Base-by-base conservation (phyloP, 257 asterid genomes). In the Ocimum tenuiflorum region DNA sequence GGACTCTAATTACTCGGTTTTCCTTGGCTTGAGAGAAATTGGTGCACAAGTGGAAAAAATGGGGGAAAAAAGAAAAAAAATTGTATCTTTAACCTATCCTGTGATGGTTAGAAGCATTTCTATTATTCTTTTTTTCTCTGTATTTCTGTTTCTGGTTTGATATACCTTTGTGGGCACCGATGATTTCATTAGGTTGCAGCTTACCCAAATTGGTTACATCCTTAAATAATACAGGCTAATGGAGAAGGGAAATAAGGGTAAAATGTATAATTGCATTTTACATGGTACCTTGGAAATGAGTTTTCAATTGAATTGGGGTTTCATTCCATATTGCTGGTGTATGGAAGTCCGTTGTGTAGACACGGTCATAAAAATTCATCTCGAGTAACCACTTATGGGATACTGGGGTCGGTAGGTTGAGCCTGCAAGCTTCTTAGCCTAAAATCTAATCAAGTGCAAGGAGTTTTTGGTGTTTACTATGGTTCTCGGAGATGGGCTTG, bases 271-370 rank as follows among this genome's bases (percentile, higher is more conserved):
- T 47, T 46, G 36, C 72, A 39, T 19, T 13, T 15, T 60, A 51
- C 69, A 43, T 63, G 66, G 63, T 65, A 54, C 63, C 65, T 72
- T 51, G 60, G 48, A 58, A 31, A 24, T 23, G 49, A 54, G 60
- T 60, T 43, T 23, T 53, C 36, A 57, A 63, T 62, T 53, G 41
- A 57, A 29, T 65, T 77, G 12, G 6, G 35, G 36, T 36, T 46
- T 60, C 6, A 7, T 60, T 71, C 23, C 33, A 46, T 7, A 45
- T 57, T 64, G 63, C 70, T 39, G 19, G 66, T n/a, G n/a, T n/a
- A n/a, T n/a, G n/a, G n/a, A 67, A 68, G 57, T 76, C 56, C 36
- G 49, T 65, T 65, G 70, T 29, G 35, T 31, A 27, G 51, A 14
- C 22, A 7, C 20, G 33, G 50, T 50, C 62, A 9, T 13, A 10